Evolutionary conservation across 257 asterid genomes (phyloP), one percentile per base, ranked within the genome.

Genomic region (Asclepias syriaca): DNA sequence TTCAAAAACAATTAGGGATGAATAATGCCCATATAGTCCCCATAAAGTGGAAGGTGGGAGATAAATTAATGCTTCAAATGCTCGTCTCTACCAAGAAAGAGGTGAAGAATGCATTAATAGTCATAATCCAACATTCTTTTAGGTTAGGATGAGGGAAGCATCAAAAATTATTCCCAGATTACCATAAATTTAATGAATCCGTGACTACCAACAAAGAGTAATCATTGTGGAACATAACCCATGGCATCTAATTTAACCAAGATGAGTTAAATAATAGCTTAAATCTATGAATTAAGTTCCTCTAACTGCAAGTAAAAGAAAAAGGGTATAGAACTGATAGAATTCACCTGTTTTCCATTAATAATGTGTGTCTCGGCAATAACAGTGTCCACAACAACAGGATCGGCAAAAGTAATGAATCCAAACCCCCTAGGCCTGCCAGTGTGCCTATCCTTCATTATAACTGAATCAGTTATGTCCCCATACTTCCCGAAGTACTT

Each of bases 381-480:
- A 78, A 94, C 98, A 55, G 90, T 85, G 84, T 91, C 97, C 10
- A 92, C 99, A 65, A 90, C 97, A 4, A 79, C 45, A 2, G 97
- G 93, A 74, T 89, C 93, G 0, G 92, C 97, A 64, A 85, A 94
- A 4, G 99, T 91, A 45, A 91, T 91, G 81, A 94, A 94, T 58
- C 99, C 97, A 43, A 94, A 94, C 29, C 99, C 99, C 77, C 99
- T 78, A 1, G 97, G 99, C 21, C 97, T 90, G 37, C 99, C 95
- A 2, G 99, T 91, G 75, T 84, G 85, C 70, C 96, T 84, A 75
- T 94, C 97, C 75, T 89, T 94, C 97, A 94, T 91, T 74, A 94
- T 94, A 56, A 94, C 99, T 27, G 97, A 94, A 80, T 94, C 97
- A 3, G 96, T 91, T 65, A 94, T 94, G 82, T 91, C 97, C 43